phyloP scores from a whole-genome alignment of 371 early-diverging fungal genomes.

The Lichtheimia ornata region DNA sequence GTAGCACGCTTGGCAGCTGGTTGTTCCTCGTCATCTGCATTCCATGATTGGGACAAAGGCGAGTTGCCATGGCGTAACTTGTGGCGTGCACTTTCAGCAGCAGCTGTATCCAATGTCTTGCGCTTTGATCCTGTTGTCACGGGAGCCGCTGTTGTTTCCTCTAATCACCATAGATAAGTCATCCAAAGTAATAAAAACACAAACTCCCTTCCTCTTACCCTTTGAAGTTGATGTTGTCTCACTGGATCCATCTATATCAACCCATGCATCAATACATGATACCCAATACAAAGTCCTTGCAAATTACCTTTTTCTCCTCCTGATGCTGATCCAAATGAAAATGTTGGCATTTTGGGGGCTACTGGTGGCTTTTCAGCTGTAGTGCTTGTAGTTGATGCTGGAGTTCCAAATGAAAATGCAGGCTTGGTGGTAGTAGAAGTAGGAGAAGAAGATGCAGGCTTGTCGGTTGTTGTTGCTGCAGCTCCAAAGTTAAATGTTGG shows the following conservation, averaged over 20 bases:
- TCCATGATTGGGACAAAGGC: constrained; percentile 10
- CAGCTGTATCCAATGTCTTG: background rate
- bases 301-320: background rate
- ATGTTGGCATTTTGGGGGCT: background rate
- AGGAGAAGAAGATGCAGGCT: background rate
- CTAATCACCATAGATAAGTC: background rate
- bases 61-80: constrained; percentile 12
- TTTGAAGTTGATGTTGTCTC: background rate
- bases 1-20: background rate
- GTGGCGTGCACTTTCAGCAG: background rate
- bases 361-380: background rate
- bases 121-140: background rate
- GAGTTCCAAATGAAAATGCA: constrained; percentile 3
- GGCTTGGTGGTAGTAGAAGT: background rate
- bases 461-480: background rate
- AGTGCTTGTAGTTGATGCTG: background rate
- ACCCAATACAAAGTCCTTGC: background rate
- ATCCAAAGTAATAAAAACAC: background rate
- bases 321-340: background rate
- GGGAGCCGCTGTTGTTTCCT: background rate
- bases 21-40: constrained; percentile 3
- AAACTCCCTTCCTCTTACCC: background rate
- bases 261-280: background rate
- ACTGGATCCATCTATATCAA: background rate
- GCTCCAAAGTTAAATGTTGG: background rate